A percentile compares a stretch with the other conserved stretches of the same genome.
Evolutionary conservation across 495 filamentous ascomycete genomes (phyloP).

Genomic region (Cairneyella variabilis): DNA sequence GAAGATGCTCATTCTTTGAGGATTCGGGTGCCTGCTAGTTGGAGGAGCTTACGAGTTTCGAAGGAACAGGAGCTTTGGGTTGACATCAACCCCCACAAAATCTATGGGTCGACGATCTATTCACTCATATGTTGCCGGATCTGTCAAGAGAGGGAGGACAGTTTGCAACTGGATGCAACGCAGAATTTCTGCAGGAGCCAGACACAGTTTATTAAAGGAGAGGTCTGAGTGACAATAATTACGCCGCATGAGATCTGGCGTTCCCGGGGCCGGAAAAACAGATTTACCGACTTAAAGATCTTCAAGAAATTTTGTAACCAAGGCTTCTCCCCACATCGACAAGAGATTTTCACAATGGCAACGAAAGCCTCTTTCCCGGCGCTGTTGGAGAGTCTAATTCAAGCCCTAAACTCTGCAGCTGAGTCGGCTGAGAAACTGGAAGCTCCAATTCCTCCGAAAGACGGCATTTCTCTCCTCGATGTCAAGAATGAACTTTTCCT

Average conservation of each 20-base stretch:
- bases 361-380: constrained; percentile 45
- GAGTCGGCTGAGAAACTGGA: constrained; percentile 49
- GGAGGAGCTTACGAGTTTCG: constrained; percentile 19
- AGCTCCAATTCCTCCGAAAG: constrained; percentile 52
- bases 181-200: too few relatives aligned
- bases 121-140: neutral
- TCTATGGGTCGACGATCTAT: neutral
- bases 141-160: neutral
- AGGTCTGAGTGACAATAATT: too few relatives aligned
- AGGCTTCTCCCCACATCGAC: neutral
- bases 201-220: too few relatives aligned
- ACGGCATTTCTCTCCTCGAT: constrained; percentile 92
- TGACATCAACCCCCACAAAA: constrained; percentile 6
- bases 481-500: constrained; percentile 93
- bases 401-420: constrained; percentile 56
- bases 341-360: constrained; percentile 35
- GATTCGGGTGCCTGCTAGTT: neutral
- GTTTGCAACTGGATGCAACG: neutral
- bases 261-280: too few relatives aligned
- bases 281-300: too few relatives aligned
- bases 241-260: too few relatives aligned
- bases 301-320: neutral
- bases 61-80: neutral
- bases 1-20: neutral
- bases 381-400: constrained; percentile 58